Evolutionary conservation across 2,329 filamentous ascomycete genomes (phyloP).

Genomic region (Beauveria rudraprayagi): DNA sequence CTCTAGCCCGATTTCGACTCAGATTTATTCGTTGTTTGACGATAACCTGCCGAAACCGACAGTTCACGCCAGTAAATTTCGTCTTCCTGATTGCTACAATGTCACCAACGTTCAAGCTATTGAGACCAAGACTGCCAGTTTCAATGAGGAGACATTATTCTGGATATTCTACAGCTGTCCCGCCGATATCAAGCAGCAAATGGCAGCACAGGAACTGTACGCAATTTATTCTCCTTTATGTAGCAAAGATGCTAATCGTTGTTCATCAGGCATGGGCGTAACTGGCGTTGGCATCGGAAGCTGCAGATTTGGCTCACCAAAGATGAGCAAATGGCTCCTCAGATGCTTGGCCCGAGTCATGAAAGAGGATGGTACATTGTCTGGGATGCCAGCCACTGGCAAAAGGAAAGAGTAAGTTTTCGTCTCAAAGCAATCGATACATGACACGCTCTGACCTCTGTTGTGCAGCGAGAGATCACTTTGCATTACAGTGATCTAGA

Average conservation of each 20-base stretch:
- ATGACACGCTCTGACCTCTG: slow-evolving; percentile 13
- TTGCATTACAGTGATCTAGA: slow-evolving; percentile 56
- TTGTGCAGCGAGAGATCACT: slow-evolving; percentile 47
- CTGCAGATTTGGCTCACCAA: slow-evolving; percentile 60
- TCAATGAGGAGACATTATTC: slow-evolving; percentile 61
- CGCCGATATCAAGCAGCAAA: slow-evolving; percentile 52
- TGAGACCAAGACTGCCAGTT: slow-evolving; percentile 56
- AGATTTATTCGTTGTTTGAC: slow-evolving; percentile 55
- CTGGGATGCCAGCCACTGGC: slow-evolving; percentile 56
- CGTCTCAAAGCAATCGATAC: background rate
- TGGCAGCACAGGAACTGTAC: slow-evolving; percentile 57
- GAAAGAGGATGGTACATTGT: slow-evolving; percentile 61
- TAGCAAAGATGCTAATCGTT: background rate
- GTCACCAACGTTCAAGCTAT: slow-evolving; percentile 59
- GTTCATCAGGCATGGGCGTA: slow-evolving; percentile 45
- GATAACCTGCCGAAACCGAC: slow-evolving; percentile 50
- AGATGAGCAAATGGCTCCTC: slow-evolving; percentile 57
- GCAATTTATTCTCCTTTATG: slow-evolving; percentile 17
- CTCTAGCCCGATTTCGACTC: slow-evolving; percentile 45
- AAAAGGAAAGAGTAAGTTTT: slow-evolving; percentile 50
- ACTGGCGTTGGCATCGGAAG: slow-evolving; percentile 64
- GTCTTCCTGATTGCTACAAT: slow-evolving; percentile 57
- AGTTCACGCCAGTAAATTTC: slow-evolving; percentile 42
- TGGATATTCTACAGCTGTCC: slow-evolving; percentile 64
- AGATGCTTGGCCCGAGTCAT: slow-evolving; percentile 47